Base-by-base conservation (phyloP, 2,329 filamentous ascomycete genomes). In the Apiospora aurea region DNA sequence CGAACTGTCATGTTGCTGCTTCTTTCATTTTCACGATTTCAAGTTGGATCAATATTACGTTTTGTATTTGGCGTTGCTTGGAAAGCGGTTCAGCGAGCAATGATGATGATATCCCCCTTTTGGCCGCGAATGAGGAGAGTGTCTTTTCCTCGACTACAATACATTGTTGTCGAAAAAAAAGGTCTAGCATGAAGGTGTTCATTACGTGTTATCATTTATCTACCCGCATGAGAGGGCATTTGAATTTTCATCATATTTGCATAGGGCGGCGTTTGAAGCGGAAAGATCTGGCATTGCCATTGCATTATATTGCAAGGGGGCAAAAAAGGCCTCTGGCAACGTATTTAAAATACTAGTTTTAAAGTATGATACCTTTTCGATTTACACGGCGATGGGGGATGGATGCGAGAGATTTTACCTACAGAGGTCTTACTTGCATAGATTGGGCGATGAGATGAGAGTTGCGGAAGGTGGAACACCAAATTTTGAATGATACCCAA, bases 311-410 rank as follows among this genome's bases (percentile, higher is more conserved):
- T 51, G 49, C 49, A 5, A 26, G 49, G n/a, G 8, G 49, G n/a
- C 7, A n/a, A 49, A n/a, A 49, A 49, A 49, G 34, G 34, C 34
- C 46, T 14, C n/a, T 51, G 49, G 49, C 49, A 26, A 51, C 26
- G 49, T n/a, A 51, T 51, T 51, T 24, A 51, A 51, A 24, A 51
- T 51, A 51, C n/a, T 26, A 51, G 49, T 51, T 51, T 26, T 51
- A 49, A 49, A 51, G 49, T 24, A 51, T 26, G 49, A 51, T 51
- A 51, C 49, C 49, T 51, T 51, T 51, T 26, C n/a, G 11, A 24
- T 51, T 51, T 49, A n/a, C 6, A 14, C 11, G 10, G n/a, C n/a
- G 49, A 51, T 5, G 2, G 49, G 47, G n/a, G n/a, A 51, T 14
- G n/a, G n/a, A 51, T 4, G n/a, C 4, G 2, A 51, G 49, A 24